Evolutionary conservation across 2,329 filamentous ascomycete genomes (phyloP).

Genomic region (Verticillium albo-atrum): DNA sequence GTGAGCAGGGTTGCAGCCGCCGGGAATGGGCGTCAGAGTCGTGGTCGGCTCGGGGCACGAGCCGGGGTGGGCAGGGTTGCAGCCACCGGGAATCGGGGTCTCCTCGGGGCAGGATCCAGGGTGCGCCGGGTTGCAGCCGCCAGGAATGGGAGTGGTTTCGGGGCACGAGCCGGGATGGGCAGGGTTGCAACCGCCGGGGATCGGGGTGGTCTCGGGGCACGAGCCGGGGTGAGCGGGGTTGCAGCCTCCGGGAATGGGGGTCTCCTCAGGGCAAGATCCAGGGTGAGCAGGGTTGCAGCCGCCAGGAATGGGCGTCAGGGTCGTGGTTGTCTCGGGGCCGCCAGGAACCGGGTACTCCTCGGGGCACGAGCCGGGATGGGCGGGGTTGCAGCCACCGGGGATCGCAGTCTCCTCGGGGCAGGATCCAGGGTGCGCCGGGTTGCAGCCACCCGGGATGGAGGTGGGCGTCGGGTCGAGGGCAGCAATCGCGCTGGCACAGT

Average conservation of each 20-base stretch:
- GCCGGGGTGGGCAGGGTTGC: not conserved
- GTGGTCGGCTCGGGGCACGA: not conserved
- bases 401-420: not conserved
- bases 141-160: conserved; percentile 6
- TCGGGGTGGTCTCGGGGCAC: no score
- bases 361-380: not conserved
- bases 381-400: conserved; percentile 1
- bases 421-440: not conserved
- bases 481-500: conserved; percentile 5
- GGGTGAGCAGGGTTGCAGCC: not conserved
- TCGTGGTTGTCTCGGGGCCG: no score
- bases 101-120: not conserved
- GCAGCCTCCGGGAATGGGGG: not conserved
- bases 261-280: not conserved
- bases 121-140: conserved; percentile 10
- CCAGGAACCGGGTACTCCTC: no score
- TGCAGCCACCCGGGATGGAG: not conserved
- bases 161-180: conserved; percentile 9
- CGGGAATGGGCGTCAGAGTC: no score
- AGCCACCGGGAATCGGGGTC: not conserved
- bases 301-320: not conserved
- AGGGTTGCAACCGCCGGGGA: conserved; percentile 4
- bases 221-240: no score
- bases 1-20: not conserved
- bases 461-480: conserved; percentile 6